phyloP scores from a whole-genome alignment of 352 stramenopile genomes.

The Phytophthora quininea region DNA sequence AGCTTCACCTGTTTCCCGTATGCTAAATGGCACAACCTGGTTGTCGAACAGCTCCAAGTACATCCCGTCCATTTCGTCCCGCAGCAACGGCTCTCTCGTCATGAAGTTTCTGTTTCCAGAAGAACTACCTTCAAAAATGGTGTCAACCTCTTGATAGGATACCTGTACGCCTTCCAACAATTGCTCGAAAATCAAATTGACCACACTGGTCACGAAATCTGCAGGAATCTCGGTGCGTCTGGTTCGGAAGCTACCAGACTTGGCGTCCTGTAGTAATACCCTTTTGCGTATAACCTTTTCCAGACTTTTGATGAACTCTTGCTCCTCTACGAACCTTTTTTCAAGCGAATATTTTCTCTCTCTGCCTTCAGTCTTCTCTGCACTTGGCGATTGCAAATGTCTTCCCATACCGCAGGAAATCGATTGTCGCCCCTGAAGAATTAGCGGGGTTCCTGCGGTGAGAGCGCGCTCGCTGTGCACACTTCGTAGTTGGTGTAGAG shows the following conservation, averaged over 20 bases:
- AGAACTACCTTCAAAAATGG: conserved; percentile 22
- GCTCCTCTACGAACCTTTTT: conserved; percentile 17
- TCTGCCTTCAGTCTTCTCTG: conserved; percentile 22
- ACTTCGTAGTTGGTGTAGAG: conserved; percentile 12
- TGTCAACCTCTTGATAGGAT: conserved; percentile 44
- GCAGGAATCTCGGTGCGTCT: conserved; percentile 25
- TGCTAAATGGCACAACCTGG: conserved; percentile 48
- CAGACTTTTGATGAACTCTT: conserved; percentile 14
- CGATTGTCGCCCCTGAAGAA: not conserved
- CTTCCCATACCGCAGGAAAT: conserved; percentile 24
- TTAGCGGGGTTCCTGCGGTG: not conserved
- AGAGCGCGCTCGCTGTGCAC: not conserved
- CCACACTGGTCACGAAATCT: conserved; percentile 15
- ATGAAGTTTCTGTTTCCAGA: conserved; percentile 3
- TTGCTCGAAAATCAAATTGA: conserved; percentile 34
- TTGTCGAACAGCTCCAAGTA: conserved; percentile 51
- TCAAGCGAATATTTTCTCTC: conserved; percentile 33
- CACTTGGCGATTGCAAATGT: conserved; percentile 29
- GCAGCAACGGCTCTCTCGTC: conserved; percentile 23
- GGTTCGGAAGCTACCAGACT: not conserved
- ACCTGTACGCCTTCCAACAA: conserved; percentile 31
- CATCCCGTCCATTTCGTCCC: conserved; percentile 45
- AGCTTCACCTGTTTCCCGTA: conserved; percentile 34
- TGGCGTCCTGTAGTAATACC: conserved; percentile 1
- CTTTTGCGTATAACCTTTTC: conserved; percentile 32